Evolutionary conservation across 371 early-diverging fungal genomes (phyloP), one percentile per base, ranked within the genome.

Genomic region (Apophysomyces variabilis): DNA sequence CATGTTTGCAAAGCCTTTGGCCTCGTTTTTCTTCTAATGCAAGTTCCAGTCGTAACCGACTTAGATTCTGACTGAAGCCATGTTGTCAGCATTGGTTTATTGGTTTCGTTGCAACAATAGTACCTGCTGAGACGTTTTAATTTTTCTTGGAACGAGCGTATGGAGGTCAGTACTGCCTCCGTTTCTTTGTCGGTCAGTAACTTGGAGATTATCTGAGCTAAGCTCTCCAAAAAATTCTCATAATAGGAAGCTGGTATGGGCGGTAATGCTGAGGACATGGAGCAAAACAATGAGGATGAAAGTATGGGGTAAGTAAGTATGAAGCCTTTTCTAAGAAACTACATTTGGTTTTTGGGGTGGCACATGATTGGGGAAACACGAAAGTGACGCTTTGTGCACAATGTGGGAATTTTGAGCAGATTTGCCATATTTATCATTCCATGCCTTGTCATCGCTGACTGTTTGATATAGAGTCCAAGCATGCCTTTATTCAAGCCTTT

Each of bases 101-200:
- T n/a, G 35, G 56, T 32, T 13, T 12, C 5, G 6, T 26, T 26
- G 36, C 5, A 5, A 9, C 0, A 37, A 38, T 70, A 26, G 32
- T 26, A 87, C 87, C 90, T 90, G 82, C 87, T 88, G 14, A 90
- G 69, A 36, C 89, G 83, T 69, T 85, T 83, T 5, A 92, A 77
- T 38, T 83, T 86, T 65, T 88, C 86, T 70, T 92, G 91, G 68
- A 92, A 90, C 44, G 81, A 78, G 11, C 80, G 86, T 64, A 92
- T 87, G n/a, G 89, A 87, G 1, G 77, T 60, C 47, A 91, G 78
- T 37, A 91, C 85, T 8, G 81, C 72, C 68, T 92, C 95, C 1
- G 93, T 93, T 69, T 95, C 95, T 46, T 83, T 83, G 76, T 93
- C 91, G 11, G 95, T 93, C 65, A 95, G 77, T 32, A 92, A 86